Base-by-base conservation (phyloP, 2,329 filamentous ascomycete species). In the Monosporascus ibericus region DNA sequence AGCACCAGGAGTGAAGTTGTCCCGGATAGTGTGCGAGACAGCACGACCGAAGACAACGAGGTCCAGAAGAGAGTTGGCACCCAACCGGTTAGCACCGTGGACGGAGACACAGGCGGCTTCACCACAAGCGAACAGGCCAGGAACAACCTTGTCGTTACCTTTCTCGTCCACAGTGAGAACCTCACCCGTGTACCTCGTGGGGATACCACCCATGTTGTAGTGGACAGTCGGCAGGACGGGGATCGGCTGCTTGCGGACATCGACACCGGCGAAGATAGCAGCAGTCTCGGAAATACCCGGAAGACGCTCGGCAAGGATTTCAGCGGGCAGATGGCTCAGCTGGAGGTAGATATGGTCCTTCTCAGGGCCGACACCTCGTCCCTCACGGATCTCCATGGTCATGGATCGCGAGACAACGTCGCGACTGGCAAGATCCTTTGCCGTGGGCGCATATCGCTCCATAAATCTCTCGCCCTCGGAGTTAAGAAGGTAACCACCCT, bases 171-270 rank as follows among this genome's bases (percentile, higher is more conserved):
- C 78, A 18, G 90, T 95, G 62, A 99, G 75, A 56, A 97, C 94
- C 76, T 99, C 91, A 72, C 94, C 92, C 57, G 90, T 96, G 81
- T 96, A 97, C 68, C 90, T 90, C 62, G 94, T 97, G 49, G 92
- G 92, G 63, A 99, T 96, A 81, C 94, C 92, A 74, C 92, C 92
- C 94, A 97, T 99, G 82, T 96, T 96, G 83, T 99, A 99, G 81
- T 99, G 92, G 62, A 96, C 92, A 44, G 92, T 97, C 53, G 92
- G 92, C 58, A 97, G 81, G 60, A 97, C 92, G 56, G 92, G 92
- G 63, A 97, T 97, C 60, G 92, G 92, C 76, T 96, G 89, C 80
- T 96, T 96, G 68, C 86, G 87, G 63, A 99, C 92, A 72, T 99
- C 94, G 64, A 99, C 92, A 76, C 94, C 92, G 55, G 92, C 82